Evolutionary conservation across 345 rosid species (phyloP), one percentile per base, ranked within the genome.

Genomic region (Gossypium herbaceum): DNA sequence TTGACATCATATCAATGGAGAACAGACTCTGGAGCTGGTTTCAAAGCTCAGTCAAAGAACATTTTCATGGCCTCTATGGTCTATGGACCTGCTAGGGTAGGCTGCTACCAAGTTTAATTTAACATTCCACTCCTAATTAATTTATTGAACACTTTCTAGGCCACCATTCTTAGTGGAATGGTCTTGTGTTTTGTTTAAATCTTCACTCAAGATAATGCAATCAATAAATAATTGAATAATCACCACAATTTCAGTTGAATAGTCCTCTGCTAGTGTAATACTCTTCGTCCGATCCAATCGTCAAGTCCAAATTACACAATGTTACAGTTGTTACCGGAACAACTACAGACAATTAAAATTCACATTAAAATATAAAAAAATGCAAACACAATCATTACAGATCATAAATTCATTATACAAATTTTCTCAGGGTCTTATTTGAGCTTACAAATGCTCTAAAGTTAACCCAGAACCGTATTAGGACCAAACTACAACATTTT

Each of bases 101-200:
- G 51, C 17, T 50, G 17, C 41, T 25, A 60, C 19, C 4, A 39
- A 17, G 25, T 17, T 17, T 41, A 39, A 63, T 63, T 1, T 39
- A 8, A 63, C 48, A 22, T 12, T 39, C 29, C 47, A 1, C 24
- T 39, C 24, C 7, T 63, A 39, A 17, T n/a, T 17, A 9, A 9
- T n/a, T 39, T 9, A 63, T 63, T 48, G 5, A n/a, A 17, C 27
- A 64, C 25, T 64, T 64, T 64, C 68, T 64, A 9, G 4, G 15
- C 68, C 48, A 41, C 25, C 11, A 64, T 19, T 39, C 19, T 22
- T 10, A 64, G 68, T 64, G 68, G 68, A 64, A 64, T 64, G 68
- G 50, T 64, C 68, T n/a, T 64, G 9, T 34, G 44, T 63, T 39
- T 64, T 41, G 19, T 57, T 11, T 57, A 22, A 27, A 0, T 57